Conservation (phyloP, 2,329 filamentous ascomycete species). For the Hymenoscyphus linearis region DNA sequence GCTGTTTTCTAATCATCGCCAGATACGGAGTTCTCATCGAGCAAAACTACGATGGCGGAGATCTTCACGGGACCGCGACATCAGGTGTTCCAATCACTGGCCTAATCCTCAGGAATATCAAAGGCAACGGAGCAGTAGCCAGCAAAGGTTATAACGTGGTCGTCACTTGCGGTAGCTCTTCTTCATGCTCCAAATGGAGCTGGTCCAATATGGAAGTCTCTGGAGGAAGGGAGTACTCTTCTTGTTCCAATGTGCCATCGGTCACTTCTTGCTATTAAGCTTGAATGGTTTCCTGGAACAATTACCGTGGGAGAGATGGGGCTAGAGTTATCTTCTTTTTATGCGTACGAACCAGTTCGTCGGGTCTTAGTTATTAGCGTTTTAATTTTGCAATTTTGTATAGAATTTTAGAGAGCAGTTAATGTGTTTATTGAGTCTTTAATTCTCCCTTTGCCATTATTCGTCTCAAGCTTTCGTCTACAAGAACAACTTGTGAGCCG, state of each 20-base stretch:
- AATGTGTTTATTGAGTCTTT: no score
- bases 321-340: no score
- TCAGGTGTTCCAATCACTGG: conserved; percentile 45
- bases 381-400: no score
- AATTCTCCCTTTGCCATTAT: no score
- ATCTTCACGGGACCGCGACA: conserved; percentile 35
- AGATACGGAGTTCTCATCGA: conserved; percentile 50
- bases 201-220: conserved; percentile 44
- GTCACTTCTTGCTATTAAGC: conserved; percentile 1
- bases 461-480: no score
- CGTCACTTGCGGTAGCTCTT: conserved; percentile 45
- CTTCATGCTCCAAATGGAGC: conserved; percentile 24
- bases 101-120: conserved; percentile 39
- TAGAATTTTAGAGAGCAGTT: no score
- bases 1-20: conserved; percentile 35
- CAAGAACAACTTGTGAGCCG: no score
- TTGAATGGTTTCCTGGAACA: not conserved
- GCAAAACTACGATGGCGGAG: conserved; percentile 46
- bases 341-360: no score
- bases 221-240: conserved; percentile 41
- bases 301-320: no score
- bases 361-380: no score
- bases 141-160: conserved; percentile 33
- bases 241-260: conserved; percentile 37
- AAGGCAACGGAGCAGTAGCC: conserved; percentile 36